Percentiles rank a stretch among this genome's conserved stretches.
Evolutionary conservation across 2,329 filamentous ascomycete species (phyloP).

Genomic region (Aschersonia sp.): DNA sequence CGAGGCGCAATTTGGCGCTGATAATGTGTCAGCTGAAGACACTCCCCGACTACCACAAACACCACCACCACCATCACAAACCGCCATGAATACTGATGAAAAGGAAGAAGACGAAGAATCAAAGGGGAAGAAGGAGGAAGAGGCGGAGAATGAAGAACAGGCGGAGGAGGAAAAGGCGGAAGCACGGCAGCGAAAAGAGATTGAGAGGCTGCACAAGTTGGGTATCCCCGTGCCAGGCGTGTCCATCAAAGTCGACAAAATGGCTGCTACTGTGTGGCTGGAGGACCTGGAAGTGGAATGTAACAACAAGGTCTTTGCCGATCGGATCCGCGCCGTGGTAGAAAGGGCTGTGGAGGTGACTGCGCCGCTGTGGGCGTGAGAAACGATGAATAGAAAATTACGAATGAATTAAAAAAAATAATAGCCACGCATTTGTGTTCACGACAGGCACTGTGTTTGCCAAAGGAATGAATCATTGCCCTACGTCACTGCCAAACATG

Average conservation of each 20-base stretch:
- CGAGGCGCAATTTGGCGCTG: constrained; percentile 84
- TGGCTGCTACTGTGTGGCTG: constrained; percentile 78
- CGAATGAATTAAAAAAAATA: neutral
- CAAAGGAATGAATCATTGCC: no score
- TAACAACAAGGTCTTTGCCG: constrained; percentile 59
- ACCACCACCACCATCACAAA: neutral
- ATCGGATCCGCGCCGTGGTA: constrained; percentile 76
- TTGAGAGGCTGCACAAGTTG: constrained; percentile 64
- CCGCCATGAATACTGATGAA: no score
- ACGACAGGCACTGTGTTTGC: neutral
- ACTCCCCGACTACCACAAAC: constrained; percentile 21
- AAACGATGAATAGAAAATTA: neutral
- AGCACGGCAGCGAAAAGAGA: constrained; percentile 49
- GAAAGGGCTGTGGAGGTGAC: constrained; percentile 82
- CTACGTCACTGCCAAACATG: no score
- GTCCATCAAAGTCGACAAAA: constrained; percentile 75
- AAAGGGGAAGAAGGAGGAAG: neutral
- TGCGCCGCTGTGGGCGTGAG: constrained; percentile 50
- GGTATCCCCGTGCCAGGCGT: constrained; percentile 87
- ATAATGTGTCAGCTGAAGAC: constrained; percentile 66
- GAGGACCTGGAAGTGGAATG: constrained; percentile 88
- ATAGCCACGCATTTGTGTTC: neutral
- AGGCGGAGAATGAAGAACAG: neutral
- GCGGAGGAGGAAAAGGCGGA: constrained; percentile 24
- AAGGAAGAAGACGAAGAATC: no score